These are phyloP conservation scores for Gaeumannomyces sp. DNA, from an alignment of 2,329 filamentous ascomycete species.

Conservation along the genomic window DNA sequence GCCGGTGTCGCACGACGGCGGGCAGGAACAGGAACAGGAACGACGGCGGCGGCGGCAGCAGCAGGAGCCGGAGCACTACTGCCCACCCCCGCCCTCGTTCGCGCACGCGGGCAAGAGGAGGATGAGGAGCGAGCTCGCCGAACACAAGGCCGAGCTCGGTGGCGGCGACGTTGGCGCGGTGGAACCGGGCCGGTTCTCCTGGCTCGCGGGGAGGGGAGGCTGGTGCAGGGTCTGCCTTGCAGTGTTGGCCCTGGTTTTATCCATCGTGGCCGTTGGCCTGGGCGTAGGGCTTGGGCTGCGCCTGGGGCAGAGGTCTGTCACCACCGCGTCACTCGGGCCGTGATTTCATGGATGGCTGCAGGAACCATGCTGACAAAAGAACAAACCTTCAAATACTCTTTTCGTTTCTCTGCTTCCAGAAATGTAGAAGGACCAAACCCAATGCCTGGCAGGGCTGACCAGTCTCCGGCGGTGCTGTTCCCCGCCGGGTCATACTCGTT, in stretches of 20 bases:
- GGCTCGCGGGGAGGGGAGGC: constrained; percentile 18
- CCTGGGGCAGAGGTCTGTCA: background rate
- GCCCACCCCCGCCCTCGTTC: background rate
- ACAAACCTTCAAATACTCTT: background rate
- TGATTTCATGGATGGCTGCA: background rate
- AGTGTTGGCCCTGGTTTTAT: constrained; percentile 21
- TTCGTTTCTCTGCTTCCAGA: constrained; percentile 7
- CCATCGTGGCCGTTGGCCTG: constrained; percentile 29
- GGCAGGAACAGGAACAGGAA: background rate
- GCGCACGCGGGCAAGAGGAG: background rate
- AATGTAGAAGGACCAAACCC: constrained; percentile 5
- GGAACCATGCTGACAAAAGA: constrained; percentile 18
- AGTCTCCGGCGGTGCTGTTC: constrained; percentile 30
- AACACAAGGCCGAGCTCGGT: background rate
- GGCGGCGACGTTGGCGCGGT: background rate
- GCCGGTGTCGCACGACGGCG: background rate
- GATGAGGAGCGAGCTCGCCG: background rate
- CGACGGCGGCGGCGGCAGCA: constrained; percentile 1
- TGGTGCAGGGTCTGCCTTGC: constrained; percentile 28
- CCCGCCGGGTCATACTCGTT: constrained; percentile 59
- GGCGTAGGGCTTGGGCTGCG: constrained; percentile 33
- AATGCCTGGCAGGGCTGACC: constrained; percentile 1
- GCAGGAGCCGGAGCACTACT: background rate
- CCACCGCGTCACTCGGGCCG: constrained; percentile 15
- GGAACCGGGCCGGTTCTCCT: background rate